Evolutionary conservation across 805 yeast species (phyloP).

Genomic region (Barnettozyma wickerhamii): DNA sequence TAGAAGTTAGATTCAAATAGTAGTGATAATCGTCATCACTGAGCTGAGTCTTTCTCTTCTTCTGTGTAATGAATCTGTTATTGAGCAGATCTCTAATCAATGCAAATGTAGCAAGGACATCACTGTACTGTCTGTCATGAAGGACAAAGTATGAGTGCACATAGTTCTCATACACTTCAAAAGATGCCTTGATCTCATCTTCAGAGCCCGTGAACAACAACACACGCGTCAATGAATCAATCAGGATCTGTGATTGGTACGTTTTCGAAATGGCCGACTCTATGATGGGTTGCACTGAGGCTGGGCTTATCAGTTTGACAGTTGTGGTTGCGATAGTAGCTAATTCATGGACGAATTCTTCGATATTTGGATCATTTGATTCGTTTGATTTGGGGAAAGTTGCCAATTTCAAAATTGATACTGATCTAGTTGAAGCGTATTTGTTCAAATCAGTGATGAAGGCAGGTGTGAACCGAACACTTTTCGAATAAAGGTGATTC

Average conservation of each 20-base stretch:
- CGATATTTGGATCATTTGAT: conserved; percentile 24
- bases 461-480: background rate
- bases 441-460: conserved; percentile 7
- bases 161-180: conserved; percentile 40
- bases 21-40: conserved; percentile 13
- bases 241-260: conserved; percentile 38
- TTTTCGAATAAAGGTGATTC: background rate
- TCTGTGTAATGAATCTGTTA: background rate
- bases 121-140: conserved; percentile 31
- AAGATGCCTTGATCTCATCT: conserved; percentile 28
- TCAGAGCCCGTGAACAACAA: conserved; percentile 18
- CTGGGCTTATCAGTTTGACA: conserved; percentile 5
- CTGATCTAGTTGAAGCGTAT: conserved; percentile 14
- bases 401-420: conserved; percentile 20
- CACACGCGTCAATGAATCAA: conserved; percentile 33
- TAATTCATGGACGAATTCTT: conserved; percentile 25
- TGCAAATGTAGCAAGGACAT: conserved; percentile 30
- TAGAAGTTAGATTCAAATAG: conserved; percentile 6
- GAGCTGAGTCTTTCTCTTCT: background rate
- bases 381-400: conserved; percentile 44
- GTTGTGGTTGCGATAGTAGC: conserved; percentile 12
- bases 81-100: conserved; percentile 12
- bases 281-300: conserved; percentile 14
- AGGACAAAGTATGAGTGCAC: conserved; percentile 33
- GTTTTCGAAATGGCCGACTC: conserved; percentile 37